Evolutionary conservation across 495 filamentous ascomycete genomes (phyloP).

Genomic region (Staphylotrichum longicolle): DNA sequence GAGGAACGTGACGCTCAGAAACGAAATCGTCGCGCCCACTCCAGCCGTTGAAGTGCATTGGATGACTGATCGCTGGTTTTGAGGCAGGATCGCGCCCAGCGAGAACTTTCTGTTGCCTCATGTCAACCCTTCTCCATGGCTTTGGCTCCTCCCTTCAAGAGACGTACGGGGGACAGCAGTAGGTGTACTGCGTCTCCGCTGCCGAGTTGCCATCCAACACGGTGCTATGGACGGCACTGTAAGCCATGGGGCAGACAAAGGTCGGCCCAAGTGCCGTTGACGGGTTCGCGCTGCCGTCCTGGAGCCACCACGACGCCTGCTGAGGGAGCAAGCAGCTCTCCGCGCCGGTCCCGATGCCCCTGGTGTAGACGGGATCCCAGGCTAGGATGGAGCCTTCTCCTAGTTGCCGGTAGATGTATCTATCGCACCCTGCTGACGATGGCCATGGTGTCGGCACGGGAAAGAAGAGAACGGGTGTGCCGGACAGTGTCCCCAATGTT

Average conservation of each 20-base stretch:
- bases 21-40: neutral
- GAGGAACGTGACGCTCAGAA: neutral
- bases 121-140: neutral
- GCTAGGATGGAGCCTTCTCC: neutral
- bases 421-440: neutral
- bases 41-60: neutral
- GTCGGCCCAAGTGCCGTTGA: constrained; percentile 1
- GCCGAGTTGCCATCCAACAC: neutral
- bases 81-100: neutral
- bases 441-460: neutral
- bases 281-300: neutral
- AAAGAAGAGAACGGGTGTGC: neutral
- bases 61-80: neutral
- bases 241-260: constrained; percentile 5
- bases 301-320: neutral
- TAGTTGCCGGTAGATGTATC: neutral
- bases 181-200: constrained; percentile 2
- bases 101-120: neutral
- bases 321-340: neutral
- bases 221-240: neutral
- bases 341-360: neutral
- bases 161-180: constrained; percentile 8
- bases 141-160: neutral
- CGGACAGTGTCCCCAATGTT: neutral
- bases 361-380: constrained; percentile 1